Conservation (phyloP, 2,329 filamentous ascomycete genomes). For the Tolypocladium tundrense region DNA sequence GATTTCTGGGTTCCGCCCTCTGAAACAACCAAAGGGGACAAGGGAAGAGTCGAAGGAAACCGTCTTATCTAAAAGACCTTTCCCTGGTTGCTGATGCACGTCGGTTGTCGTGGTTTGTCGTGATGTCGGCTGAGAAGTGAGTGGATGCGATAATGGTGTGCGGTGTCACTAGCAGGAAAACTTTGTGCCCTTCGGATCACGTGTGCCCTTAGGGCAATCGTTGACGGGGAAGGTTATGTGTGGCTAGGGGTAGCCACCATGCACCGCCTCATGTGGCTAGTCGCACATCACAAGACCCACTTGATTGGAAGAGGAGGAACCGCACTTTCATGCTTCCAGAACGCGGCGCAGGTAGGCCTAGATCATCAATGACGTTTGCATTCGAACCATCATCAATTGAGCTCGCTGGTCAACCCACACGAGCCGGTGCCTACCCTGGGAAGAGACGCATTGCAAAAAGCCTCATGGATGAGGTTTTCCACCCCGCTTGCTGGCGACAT, state of each 20-base stretch:
- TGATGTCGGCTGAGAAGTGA: slow-evolving; percentile 21
- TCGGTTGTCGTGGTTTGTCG: slow-evolving; percentile 25
- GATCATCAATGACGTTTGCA: background rate
- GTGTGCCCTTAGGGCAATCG: slow-evolving; percentile 21
- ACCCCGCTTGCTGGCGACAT: background rate
- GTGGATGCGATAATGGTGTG: slow-evolving; percentile 27
- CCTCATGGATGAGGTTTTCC: background rate
- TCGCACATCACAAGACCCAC: background rate
- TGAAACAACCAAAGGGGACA: slow-evolving; percentile 34
- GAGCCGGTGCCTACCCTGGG: background rate
- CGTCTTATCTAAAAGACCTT: slow-evolving; percentile 37
- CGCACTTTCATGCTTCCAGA: background rate
- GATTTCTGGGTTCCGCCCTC: slow-evolving; percentile 32
- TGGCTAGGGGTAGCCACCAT: background rate
- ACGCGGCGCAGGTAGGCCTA: background rate
- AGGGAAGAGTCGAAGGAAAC: slow-evolving; percentile 26
- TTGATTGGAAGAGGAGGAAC: background rate
- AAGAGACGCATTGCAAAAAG: background rate
- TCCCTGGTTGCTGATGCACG: slow-evolving; percentile 28
- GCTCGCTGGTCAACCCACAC: background rate
- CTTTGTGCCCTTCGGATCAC: slow-evolving; percentile 26
- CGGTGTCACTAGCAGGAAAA: slow-evolving; percentile 20
- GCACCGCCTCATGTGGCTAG: slow-evolving; percentile 5
- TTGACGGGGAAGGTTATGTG: background rate
- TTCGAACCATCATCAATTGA: background rate